Conservation (phyloP, 139 green algal species). For the Mesotaenium endlicherianum region DNA sequence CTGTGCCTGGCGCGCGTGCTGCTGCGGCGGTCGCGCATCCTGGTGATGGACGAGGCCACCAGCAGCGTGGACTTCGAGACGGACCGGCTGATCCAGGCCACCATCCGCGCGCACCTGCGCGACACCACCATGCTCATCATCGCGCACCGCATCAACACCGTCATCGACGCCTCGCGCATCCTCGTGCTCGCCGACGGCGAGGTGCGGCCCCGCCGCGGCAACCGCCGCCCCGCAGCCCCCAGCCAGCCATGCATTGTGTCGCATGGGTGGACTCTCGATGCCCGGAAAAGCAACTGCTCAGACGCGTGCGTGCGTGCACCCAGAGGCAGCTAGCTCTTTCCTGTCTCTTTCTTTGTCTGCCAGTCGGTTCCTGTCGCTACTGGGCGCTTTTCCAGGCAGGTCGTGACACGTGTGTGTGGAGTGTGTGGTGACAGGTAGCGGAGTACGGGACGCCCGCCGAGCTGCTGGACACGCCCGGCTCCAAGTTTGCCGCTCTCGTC, state of each 20-base stretch:
- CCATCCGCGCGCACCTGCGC: conserved; percentile 65
- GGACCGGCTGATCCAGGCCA: conserved; percentile 76
- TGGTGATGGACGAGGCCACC: conserved; percentile 92
- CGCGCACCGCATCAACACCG: conserved; percentile 75
- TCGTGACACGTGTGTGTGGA: too few relatives aligned
- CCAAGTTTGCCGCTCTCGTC: conserved; percentile 41
- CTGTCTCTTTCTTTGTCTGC: too few relatives aligned
- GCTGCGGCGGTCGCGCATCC: conserved; percentile 61
- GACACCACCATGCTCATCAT: conserved; percentile 70
- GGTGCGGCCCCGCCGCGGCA: conserved; percentile 37
- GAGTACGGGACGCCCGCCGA: conserved; percentile 59
- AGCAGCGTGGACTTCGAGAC: conserved; percentile 82
- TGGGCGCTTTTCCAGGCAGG: too few relatives aligned
- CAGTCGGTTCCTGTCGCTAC: too few relatives aligned
- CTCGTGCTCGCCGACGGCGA: conserved; percentile 66
- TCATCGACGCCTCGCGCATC: conserved; percentile 73
- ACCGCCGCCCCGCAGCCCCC: too few relatives aligned
- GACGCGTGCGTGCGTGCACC: too few relatives aligned
- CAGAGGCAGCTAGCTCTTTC: too few relatives aligned
- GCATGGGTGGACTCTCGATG: too few relatives aligned
- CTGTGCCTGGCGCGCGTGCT: conserved; percentile 77
- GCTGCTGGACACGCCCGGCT: conserved; percentile 55
- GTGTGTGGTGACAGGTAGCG: conserved; percentile 40
- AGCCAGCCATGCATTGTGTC: too few relatives aligned
- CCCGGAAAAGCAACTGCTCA: too few relatives aligned